Base-by-base conservation (phyloP, 257 asterid species). In the Salvia splendens region DNA sequence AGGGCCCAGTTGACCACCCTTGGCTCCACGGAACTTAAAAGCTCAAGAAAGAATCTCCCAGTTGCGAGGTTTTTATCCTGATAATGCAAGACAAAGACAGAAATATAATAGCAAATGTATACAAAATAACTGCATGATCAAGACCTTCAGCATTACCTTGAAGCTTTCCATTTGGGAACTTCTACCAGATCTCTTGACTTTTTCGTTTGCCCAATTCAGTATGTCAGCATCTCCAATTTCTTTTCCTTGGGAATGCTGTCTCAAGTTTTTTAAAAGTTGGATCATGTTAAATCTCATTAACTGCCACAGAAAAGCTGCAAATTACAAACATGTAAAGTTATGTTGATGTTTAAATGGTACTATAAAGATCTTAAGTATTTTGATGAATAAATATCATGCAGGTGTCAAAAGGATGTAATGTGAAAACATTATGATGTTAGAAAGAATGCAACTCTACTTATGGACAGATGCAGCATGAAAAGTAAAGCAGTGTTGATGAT, bases 271-370 rank as follows among this genome's bases (percentile, higher is more conserved):
- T 58, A 73, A 52, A 41, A 93, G 72, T 80, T 85, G 94, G 79
- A 93, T 97, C 97, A 93, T 88, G 33, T 80, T 80, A 75, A 86
- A 90, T 81, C 98, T 86, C 98, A 93, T 90, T 76, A 93, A 74
- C 88, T 90, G 96, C 97, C 98, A 93, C 42, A 93, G 73, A 69
- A 81, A 84, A 8, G 98, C 97, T 89, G 84, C 43, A 57, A 32
- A 50, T 55, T 16, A 73, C 30, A 53, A 55, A 35, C 36, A 65
- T 47, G 55, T 41, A 47, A 49, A 7, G 65, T 68, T 59, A 61
- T 5, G 49, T 8, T 3, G 55, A 28, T 57, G n/a, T 8, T 17
- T 10, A 28, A 14, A 57, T 15, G n/a, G n/a, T 43, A 54, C 30
- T 24, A 24, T 24, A 24, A 20, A 2, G 30, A 24, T 24, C 30